Base-by-base conservation (phyloP, 257 asterid genomes). In the Capsicum chinense region DNA sequence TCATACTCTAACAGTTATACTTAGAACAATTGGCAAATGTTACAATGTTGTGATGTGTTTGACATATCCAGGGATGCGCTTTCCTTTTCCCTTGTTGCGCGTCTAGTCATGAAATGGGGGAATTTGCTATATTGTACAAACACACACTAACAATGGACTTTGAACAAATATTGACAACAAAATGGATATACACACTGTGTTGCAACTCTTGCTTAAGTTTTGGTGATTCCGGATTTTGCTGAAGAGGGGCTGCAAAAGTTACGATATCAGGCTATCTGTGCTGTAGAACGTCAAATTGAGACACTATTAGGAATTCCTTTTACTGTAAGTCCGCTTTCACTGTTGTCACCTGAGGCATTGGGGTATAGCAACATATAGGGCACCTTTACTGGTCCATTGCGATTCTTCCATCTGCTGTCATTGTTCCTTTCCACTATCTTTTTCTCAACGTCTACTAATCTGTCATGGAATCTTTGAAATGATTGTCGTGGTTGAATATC, bases 221-320 rank as follows among this genome's bases (percentile, higher is more conserved):
- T 11, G 26, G 16, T 39, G 78, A 69, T 42, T 39, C 37, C 76
- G 15, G 26, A 42, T 6, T 26, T 26, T 39, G 21, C 17, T 39
- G 79, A 69, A 9, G 79, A 67, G 21, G 6, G 15, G 26, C 56
- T 69, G 54, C 52, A 69, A 16, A 69, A 69, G 13, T 64, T 33
- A 3, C 50, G 35, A 67, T 15, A 16, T 16, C 8, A 52, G 80
- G 48, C 63, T 21, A 26, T 76, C 26, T 63, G 8, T 14, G 48
- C 15, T 26, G 21, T 52, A 76, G 63, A 76, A 66, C 57, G 80
- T 84, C 80, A 84, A 16, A 87, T 82, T 37, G 87, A 79, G 56
- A 84, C 79, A 69, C 87, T 84, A 44, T 87, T 87, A 15, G 89
- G 89, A 76, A 87, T 87, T 85, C 89, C 89, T 64, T 64, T 82